phyloP scores from a whole-genome alignment of 768 basidiomycete genomes.

The Clavaria fumosa region DNA sequence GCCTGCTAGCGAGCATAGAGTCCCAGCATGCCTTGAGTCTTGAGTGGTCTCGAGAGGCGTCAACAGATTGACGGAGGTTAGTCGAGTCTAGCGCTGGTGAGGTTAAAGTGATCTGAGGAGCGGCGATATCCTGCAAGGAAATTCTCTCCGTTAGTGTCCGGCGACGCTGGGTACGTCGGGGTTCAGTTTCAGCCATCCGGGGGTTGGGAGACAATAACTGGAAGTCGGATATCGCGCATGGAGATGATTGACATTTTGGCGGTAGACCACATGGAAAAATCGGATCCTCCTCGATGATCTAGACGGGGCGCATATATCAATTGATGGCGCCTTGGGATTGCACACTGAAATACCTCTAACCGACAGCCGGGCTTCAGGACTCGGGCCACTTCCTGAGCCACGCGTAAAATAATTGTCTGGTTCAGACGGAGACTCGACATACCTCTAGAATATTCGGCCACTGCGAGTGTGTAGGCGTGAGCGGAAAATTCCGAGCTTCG shows the following conservation, averaged over 20 bases:
- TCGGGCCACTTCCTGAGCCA: slow-evolving; percentile 45
- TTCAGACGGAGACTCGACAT: slow-evolving; percentile 8
- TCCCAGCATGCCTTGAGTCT: slow-evolving; percentile 51
- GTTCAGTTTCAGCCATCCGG: too few relatives aligned
- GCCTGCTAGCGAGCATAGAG: slow-evolving; percentile 43
- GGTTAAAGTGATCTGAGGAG: slow-evolving; percentile 10
- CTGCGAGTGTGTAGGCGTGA: too few relatives aligned
- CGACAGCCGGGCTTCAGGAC: slow-evolving; percentile 46
- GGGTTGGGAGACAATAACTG: too few relatives aligned
- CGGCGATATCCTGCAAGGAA: too few relatives aligned
- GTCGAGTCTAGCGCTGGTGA: slow-evolving; percentile 4
- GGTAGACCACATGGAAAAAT: slow-evolving; percentile 42
- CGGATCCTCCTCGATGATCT: slow-evolving; percentile 64
- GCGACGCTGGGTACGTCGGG: too few relatives aligned
- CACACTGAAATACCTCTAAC: slow-evolving; percentile 36
- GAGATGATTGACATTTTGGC: slow-evolving; percentile 11
- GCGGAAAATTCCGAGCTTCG: too few relatives aligned
- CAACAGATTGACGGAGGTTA: slow-evolving; percentile 8
- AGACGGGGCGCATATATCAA: not conserved
- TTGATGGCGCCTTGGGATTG: slow-evolving; percentile 3
- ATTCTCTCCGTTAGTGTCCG: too few relatives aligned
- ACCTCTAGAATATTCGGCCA: slow-evolving; percentile 59
- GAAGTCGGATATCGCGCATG: too few relatives aligned
- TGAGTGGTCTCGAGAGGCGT: slow-evolving; percentile 45
- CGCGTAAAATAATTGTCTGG: slow-evolving; percentile 5